These are phyloP conservation scores for Fusarium burgessii DNA, from an alignment of 2,329 filamentous ascomycete genomes.

Conservation along the genomic window DNA sequence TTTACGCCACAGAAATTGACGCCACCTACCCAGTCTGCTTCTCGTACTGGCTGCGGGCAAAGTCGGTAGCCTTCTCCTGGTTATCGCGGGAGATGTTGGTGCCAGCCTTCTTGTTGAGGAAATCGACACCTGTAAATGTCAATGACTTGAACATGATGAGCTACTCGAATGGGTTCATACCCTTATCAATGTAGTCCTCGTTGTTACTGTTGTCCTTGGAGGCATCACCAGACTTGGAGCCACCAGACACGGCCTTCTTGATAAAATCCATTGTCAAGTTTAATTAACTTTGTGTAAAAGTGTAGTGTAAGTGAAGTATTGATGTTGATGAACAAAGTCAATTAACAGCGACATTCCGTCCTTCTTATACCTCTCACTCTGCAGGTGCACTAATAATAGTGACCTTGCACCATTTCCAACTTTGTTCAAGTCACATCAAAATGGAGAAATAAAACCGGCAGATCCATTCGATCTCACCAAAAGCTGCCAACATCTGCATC, in stretches of 20 bases:
- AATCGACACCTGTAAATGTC: conserved; percentile 45
- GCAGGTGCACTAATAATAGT: conserved; percentile 10
- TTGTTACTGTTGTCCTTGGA: conserved; percentile 13
- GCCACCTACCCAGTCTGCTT: conserved; percentile 53
- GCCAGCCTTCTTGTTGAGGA: conserved; percentile 51
- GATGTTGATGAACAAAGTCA: background rate
- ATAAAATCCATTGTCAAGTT: conserved; percentile 54
- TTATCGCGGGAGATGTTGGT: conserved; percentile 50
- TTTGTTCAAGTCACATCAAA: conserved; percentile 1
- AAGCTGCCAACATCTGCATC: conserved; percentile 1
- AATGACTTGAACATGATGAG: background rate
- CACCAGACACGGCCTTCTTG: conserved; percentile 34
- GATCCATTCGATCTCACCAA: conserved; percentile 31
- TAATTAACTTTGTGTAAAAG: background rate
- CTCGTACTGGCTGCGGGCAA: conserved; percentile 51
- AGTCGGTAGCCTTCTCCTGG: conserved; percentile 56
- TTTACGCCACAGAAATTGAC: background rate
- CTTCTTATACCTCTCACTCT: conserved; percentile 33
- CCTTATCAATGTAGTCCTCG: conserved; percentile 56
- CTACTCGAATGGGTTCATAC: conserved; percentile 34
- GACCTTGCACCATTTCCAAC: background rate
- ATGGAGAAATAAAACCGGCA: conserved; percentile 30
- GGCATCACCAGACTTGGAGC: conserved; percentile 33
- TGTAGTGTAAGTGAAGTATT: background rate
- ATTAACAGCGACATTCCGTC: background rate